These are phyloP conservation scores for Trichosporon inkin DNA, from an alignment of 1,284 basidiomycete species.

Conservation along the genomic window DNA sequence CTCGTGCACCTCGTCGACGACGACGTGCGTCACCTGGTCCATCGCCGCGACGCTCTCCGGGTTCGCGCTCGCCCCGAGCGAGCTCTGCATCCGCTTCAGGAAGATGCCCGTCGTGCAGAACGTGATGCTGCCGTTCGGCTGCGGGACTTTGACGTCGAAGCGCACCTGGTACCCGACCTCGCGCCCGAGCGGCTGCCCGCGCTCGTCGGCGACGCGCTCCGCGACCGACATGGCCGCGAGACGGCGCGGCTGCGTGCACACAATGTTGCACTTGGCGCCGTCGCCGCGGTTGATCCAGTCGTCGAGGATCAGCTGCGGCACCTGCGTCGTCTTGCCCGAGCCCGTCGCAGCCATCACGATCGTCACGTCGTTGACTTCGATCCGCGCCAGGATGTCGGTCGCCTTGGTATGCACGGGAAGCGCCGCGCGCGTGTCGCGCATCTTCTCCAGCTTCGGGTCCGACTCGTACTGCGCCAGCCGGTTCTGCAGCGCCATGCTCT, in stretches of 20 bases:
- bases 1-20: conserved; percentile 96
- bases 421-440: conserved; percentile 63
- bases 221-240: conserved; percentile 92
- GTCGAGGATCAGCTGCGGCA: conserved; percentile 89
- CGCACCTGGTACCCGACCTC: conserved; percentile 88
- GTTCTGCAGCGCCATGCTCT: conserved; percentile 60
- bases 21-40: conserved; percentile 81
- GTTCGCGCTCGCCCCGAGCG: conserved; percentile 56
- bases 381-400: conserved; percentile 64
- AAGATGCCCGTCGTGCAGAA: conserved; percentile 95
- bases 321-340: conserved; percentile 93
- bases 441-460: conserved; percentile 61
- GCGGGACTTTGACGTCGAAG: conserved; percentile 77
- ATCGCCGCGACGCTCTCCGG: conserved; percentile 52
- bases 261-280: conserved; percentile 81
- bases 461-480: conserved; percentile 62
- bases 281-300: conserved; percentile 71
- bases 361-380: conserved; percentile 77
- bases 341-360: conserved; percentile 94
- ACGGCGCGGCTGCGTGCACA: conserved; percentile 90
- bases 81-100: conserved; percentile 78
- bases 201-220: conserved; percentile 83
- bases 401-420: conserved; percentile 72
- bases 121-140: conserved; percentile 75
- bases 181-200: conserved; percentile 69